Evolutionary conservation across 2,329 filamentous ascomycete species (phyloP), one percentile per base, ranked within the genome.

Genomic region (Nemania abortiva): DNA sequence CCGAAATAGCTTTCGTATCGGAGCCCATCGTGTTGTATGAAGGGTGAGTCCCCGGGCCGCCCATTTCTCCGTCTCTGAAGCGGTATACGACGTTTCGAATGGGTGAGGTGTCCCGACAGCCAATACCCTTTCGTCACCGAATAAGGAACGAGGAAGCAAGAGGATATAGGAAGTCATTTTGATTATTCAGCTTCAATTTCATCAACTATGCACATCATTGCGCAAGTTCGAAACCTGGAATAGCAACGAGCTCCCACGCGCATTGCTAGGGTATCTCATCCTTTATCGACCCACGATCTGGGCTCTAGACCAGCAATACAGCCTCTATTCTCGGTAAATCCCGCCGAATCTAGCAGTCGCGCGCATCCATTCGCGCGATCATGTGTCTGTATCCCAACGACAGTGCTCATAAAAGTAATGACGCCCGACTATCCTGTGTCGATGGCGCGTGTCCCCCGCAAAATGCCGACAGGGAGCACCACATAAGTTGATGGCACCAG

Each of bases 401-500:
- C n/a, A 31, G 54, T 29, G 37, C 11, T 37, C n/a, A n/a, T n/a
- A n/a, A n/a, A n/a, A 1, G 6, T 18, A 18, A 45, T 18, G 6
- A 45, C 31, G 45, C 13, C 24, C 10, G 22, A 3, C 31, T 34
- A 27, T 54, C 15, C 45, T 37, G 18, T 13, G n/a, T 37, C 45
- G 6, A 31, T 6, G 9, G 62, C 27, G 42, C 15, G 6, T 18
- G 10, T 55, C 37, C 15, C 29, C 27, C 18, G 22, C n/a, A 6
- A 34, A 20, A 34, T n/a, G 34, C 50, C 53, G 52, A 49, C 55
- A n/a, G 29, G 22, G 9, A 47, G 45, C 54, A 37, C 20, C 66
- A 29, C 20, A 15, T 37, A 13, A 2, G 18, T 45, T 27, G 50
- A 69, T 74, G 61, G 69, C 69, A 73, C 67, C 69, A 73, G 31